Evolutionary conservation across 1,284 basidiomycete species (phyloP).

Genomic region (Phylloboletellus chloephorus): DNA sequence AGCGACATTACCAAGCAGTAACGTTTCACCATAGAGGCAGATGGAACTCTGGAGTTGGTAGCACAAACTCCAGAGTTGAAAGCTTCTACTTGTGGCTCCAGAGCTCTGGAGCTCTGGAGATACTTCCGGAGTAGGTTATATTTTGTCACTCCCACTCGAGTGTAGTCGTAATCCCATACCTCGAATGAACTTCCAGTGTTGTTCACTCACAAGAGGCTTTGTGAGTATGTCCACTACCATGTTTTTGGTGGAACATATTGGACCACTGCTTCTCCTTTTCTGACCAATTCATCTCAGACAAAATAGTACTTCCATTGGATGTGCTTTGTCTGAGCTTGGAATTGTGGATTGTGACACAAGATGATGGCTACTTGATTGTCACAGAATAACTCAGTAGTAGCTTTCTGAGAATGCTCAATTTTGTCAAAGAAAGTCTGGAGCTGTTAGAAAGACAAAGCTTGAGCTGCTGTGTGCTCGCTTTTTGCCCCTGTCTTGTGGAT

Average conservation of each 20-base stretch:
- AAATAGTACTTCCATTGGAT: slow-evolving; percentile 32
- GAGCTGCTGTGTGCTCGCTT: no score
- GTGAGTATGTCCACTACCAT: slow-evolving; percentile 29
- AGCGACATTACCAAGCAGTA: no score
- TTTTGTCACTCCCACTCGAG: no score
- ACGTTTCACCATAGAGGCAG: no score
- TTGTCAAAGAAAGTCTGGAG: slow-evolving; percentile 3
- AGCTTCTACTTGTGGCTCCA: no score
- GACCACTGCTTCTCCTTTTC: slow-evolving; percentile 16
- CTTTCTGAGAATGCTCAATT: not conserved
- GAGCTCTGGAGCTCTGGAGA: no score
- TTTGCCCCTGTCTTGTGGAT: no score
- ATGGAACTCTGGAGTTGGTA: no score
- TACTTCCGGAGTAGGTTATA: no score
- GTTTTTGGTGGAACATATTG: slow-evolving; percentile 18
- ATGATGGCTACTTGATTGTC: slow-evolving; percentile 35
- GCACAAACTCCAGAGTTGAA: no score
- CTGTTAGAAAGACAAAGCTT: no score
- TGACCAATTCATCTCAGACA: slow-evolving; percentile 27
- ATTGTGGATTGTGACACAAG: slow-evolving; percentile 28
- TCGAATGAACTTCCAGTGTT: slow-evolving; percentile 23
- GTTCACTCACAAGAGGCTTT: slow-evolving; percentile 17
- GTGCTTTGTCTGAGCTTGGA: slow-evolving; percentile 39
- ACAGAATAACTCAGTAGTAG: slow-evolving; percentile 12
- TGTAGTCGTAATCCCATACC: no score